Evolutionary conservation across 352 stramenopile genomes (phyloP).

Genomic region (Phytophthora hibernalis): DNA sequence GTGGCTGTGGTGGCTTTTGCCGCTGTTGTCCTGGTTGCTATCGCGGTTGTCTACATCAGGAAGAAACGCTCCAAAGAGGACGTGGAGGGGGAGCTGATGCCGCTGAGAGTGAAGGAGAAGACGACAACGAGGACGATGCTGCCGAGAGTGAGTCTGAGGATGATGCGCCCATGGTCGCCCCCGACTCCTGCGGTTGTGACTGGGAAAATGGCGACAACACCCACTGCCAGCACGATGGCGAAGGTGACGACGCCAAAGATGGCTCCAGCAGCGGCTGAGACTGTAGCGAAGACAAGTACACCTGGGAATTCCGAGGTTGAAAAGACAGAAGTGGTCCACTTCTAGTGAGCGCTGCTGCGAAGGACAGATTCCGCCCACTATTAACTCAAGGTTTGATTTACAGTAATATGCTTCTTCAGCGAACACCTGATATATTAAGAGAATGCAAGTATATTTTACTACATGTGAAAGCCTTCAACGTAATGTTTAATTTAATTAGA

Average conservation of each 20-base stretch:
- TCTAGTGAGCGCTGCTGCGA: background rate
- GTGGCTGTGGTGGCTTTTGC: conserved; percentile 24
- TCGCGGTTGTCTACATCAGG: conserved; percentile 27
- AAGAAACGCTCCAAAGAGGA: conserved; percentile 23
- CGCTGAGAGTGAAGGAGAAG: background rate
- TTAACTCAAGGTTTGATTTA: too few relatives aligned
- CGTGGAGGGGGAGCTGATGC: conserved; percentile 4
- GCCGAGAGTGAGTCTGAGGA: conserved; percentile 6
- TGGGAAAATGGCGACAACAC: conserved; percentile 23
- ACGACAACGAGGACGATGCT: conserved; percentile 2
- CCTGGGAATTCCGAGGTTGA: background rate
- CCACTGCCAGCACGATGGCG: conserved; percentile 8
- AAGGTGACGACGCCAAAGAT: conserved; percentile 6
- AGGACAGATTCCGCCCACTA: too few relatives aligned
- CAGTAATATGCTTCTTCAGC: too few relatives aligned
- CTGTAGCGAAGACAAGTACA: background rate
- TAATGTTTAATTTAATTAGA: too few relatives aligned
- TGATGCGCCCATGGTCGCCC: conserved; percentile 5
- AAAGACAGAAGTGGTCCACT: background rate
- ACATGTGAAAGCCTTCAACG: too few relatives aligned
- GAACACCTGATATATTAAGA: too few relatives aligned
- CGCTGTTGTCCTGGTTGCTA: conserved; percentile 25
- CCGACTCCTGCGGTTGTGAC: conserved; percentile 28
- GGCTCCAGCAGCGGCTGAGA: background rate
- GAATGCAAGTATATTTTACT: too few relatives aligned